Conservation (phyloP, 306 rosid species). For the Quercus mongolica region DNA sequence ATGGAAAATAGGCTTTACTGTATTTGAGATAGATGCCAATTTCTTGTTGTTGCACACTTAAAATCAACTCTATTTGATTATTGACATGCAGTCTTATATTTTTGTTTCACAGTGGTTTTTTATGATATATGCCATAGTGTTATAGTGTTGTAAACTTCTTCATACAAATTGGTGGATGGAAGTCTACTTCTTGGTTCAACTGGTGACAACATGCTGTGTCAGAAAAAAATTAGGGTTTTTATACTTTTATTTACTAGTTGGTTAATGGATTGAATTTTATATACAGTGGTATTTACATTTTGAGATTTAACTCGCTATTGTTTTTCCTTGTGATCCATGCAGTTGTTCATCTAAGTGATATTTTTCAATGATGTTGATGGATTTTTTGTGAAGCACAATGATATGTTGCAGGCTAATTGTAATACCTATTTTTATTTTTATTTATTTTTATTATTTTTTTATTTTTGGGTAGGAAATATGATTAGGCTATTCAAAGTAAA, state of each 20-base stretch:
- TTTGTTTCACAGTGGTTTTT: background rate
- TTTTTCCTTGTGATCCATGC: background rate
- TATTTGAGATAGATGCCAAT: background rate
- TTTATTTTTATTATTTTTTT: too few relatives aligned
- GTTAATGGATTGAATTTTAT: background rate
- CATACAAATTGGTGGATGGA: background rate
- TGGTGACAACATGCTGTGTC: background rate
- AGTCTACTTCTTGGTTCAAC: background rate
- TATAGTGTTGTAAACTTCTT: background rate
- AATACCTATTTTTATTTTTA: background rate
- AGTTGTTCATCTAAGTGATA: background rate
- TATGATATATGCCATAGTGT: background rate
- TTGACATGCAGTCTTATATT: background rate
- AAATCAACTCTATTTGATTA: background rate
- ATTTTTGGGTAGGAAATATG: conserved; percentile 55
- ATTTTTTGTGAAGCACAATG: background rate
- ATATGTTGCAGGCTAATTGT: conserved; percentile 14
- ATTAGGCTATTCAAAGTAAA: conserved; percentile 83
- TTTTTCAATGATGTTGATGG: background rate
- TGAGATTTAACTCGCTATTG: background rate
- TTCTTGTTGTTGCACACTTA: background rate
- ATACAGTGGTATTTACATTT: background rate
- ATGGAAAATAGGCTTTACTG: background rate
- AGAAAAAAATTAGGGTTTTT: background rate
- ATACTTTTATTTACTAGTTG: background rate